These are phyloP conservation scores for Trypanosoma brucei DNA, from an alignment of 208 protist species.

Conservation along the genomic window DNA sequence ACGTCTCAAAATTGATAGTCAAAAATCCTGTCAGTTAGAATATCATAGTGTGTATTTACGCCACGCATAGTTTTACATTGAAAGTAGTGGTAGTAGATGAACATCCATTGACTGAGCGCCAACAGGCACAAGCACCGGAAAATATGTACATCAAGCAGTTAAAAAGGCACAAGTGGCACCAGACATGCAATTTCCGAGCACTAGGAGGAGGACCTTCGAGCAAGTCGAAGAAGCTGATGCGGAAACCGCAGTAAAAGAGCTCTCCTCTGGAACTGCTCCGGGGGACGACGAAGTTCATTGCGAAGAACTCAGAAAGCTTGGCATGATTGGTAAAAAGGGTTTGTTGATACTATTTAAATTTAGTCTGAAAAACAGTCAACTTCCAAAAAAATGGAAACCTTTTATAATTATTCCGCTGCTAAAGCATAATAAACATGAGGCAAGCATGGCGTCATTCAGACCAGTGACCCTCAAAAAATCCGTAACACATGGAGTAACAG, in stretches of 20 bases:
- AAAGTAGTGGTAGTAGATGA: not conserved
- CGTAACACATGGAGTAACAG: not conserved
- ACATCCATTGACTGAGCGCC: not conserved
- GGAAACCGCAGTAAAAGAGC: not conserved
- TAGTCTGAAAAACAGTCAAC: slow-evolving; percentile 10
- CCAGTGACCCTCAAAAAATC: too few species aligned
- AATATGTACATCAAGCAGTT: not conserved
- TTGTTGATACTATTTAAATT: slow-evolving; percentile 15
- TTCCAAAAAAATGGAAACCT: slow-evolving; percentile 18
- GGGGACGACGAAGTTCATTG: not conserved
- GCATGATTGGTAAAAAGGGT: not conserved
- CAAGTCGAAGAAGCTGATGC: not conserved
- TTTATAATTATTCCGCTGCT: slow-evolving; percentile 25
- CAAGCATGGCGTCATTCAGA: too few species aligned
- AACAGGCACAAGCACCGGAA: not conserved
- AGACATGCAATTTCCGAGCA: not conserved
- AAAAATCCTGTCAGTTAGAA: not conserved
- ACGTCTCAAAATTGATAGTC: not conserved
- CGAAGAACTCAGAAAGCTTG: not conserved
- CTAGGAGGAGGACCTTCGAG: not conserved
- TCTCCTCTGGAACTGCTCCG: not conserved
- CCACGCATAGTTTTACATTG: not conserved
- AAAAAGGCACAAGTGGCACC: not conserved
- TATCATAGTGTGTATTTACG: slow-evolving; percentile 7
- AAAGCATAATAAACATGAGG: slow-evolving; percentile 21